Conservation (phyloP, 768 basidiomycete species). For the Mrakia hoshinonis region DNA sequence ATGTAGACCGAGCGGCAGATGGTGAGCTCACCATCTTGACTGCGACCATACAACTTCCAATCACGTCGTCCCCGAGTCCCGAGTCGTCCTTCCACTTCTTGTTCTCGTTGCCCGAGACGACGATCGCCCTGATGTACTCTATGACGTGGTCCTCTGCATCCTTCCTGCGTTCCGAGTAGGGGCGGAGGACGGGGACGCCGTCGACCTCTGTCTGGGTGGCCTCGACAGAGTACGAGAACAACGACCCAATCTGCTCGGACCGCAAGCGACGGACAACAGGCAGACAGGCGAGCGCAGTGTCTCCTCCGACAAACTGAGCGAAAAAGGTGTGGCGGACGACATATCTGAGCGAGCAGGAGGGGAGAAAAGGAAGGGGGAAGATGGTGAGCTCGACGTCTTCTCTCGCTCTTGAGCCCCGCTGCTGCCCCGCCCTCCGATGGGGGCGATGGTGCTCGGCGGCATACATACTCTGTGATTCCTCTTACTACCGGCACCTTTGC, state of each 20-base stretch:
- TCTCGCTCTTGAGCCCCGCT: not conserved
- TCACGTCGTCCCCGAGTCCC: slow-evolving; percentile 38
- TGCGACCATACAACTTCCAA: slow-evolving; percentile 63
- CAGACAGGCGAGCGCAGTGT: slow-evolving; percentile 60
- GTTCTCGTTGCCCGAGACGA: slow-evolving; percentile 57
- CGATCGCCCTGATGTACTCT: slow-evolving; percentile 68
- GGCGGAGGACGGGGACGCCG: not conserved
- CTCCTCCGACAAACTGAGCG: slow-evolving; percentile 78
- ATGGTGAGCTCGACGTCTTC: not conserved
- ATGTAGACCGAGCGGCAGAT: no score
- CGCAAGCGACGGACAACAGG: slow-evolving; percentile 59
- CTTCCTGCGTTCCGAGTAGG: slow-evolving; percentile 44
- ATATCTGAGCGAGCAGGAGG: slow-evolving; percentile 9
- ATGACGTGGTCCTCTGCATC: slow-evolving; percentile 50
- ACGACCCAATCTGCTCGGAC: slow-evolving; percentile 58
- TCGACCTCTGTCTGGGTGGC: slow-evolving; percentile 56
- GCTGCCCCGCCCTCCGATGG: not conserved
- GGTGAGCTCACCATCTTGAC: slow-evolving; percentile 59
- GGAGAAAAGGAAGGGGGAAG: not conserved
- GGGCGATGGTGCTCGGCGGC: no score
- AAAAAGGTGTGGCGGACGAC: slow-evolving; percentile 29
- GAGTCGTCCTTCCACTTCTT: slow-evolving; percentile 33
- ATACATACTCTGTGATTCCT: slow-evolving; percentile 19
- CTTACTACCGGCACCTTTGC: slow-evolving; percentile 16
- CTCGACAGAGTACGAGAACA: slow-evolving; percentile 80